Base-by-base conservation (phyloP, 371 early-diverging fungal species). In the Basidiobolus meristosporus region DNA sequence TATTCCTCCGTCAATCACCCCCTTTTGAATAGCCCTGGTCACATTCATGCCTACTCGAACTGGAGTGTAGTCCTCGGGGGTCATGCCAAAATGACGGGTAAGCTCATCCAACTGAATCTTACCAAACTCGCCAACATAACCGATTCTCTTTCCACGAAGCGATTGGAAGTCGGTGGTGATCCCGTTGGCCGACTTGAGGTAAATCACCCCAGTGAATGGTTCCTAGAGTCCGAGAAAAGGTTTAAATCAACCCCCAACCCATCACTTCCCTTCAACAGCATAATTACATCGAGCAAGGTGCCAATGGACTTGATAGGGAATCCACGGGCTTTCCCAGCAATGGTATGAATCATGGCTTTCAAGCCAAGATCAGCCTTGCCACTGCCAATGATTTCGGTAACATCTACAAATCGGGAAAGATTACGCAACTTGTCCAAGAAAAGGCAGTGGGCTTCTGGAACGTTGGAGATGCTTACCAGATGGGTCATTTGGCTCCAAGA, bases 261-360 rank as follows among this genome's bases (percentile, higher is more conserved):
- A n/a, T n/a, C n/a, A n/a, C n/a, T n/a, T n/a, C n/a, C n/a, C n/a
- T n/a, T n/a, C n/a, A n/a, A n/a, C n/a, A n/a, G n/a, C n/a, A n/a
- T n/a, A n/a, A n/a, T n/a, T n/a, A n/a, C n/a, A 44, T 75, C 76
- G 39, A 72, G 41, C 16, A 75, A 55, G 3, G 76, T 75, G 15
- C 71, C 76, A 38, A 75, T 59, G 12, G 73, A 66, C 46, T 68
- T 68, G 56, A 75, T 67, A 20, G 59, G 61, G 54, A 65, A 72
- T 1, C 76, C 76, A n/a, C 68, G 45, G 19, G 73, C 71, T 36
- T 65, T 68, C 31, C 65, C 76, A 26, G 71, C 76, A 42, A 75
- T 75, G 29, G 73, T 75, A 42, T 75, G 76, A 47, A 75, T 72
- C 73, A 75, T 75, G 39, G 76, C 73, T 53, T 75, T 75, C 46